A percentile compares a stretch with the other conserved stretches of the same genome.
These are phyloP conservation scores for Scolecobasidium constrictum DNA, from an alignment of 2,329 filamentous ascomycete genomes.

Conservation along the genomic window DNA sequence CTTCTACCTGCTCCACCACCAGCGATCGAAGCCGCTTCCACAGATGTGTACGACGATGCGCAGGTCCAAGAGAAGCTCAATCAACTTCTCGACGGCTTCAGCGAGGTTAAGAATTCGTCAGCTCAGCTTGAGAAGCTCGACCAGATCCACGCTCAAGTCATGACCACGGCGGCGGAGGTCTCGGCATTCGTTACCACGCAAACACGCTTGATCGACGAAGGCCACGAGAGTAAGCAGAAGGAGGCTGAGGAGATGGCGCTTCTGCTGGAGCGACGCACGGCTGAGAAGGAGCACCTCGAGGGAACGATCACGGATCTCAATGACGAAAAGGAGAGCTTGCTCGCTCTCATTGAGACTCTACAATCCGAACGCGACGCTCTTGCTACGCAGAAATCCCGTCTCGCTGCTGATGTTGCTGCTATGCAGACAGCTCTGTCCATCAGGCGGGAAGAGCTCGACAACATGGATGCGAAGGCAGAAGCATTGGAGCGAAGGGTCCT, in stretches of 20 bases:
- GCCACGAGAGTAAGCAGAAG: constrained; percentile 68
- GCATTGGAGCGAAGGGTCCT: constrained; percentile 83
- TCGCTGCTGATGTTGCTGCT: constrained; percentile 78
- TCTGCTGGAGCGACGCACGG: constrained; percentile 65
- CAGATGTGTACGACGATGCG: constrained; percentile 43
- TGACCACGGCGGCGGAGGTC: constrained; percentile 73
- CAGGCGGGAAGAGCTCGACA: constrained; percentile 78
- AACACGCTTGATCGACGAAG: constrained; percentile 61
- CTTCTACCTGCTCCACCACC: constrained; percentile 31
- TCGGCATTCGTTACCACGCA: constrained; percentile 71
- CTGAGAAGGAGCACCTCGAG: constrained; percentile 50
- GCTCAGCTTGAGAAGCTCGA: constrained; percentile 73
- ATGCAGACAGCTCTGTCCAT: constrained; percentile 84
- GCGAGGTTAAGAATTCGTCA: constrained; percentile 57
- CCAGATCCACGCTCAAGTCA: constrained; percentile 78
- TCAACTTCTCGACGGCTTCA: constrained; percentile 50
- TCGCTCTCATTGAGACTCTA: constrained; percentile 45
- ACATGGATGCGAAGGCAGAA: constrained; percentile 85
- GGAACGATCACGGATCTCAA: constrained; percentile 34
- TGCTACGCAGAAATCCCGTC: constrained; percentile 62
- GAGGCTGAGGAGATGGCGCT: constrained; percentile 70
- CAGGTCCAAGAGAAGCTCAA: constrained; percentile 46
- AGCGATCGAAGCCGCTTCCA: constrained; percentile 16
- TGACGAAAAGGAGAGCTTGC: constrained; percentile 34
- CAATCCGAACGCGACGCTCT: constrained; percentile 65